These are phyloP conservation scores for Raphanus sativus DNA, from an alignment of 345 rosid species.

Conservation along the genomic window DNA sequence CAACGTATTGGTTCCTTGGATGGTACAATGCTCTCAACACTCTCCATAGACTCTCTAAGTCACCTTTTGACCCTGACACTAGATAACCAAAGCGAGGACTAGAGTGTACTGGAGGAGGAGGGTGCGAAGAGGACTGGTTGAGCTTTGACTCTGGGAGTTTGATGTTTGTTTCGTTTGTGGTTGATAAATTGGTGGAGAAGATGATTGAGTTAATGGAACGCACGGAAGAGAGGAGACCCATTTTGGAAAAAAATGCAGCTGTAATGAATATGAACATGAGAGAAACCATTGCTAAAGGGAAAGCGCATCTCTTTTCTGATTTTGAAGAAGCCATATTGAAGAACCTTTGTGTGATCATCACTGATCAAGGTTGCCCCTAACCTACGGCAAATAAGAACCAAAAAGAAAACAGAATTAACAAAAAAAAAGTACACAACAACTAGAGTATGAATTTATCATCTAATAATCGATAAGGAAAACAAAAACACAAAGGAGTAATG, in stretches of 20 bases:
- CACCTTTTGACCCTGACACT: slow-evolving; percentile 96
- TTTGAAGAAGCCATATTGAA: slow-evolving; percentile 52
- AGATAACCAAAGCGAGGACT: slow-evolving; percentile 84
- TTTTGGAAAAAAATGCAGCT: slow-evolving; percentile 80
- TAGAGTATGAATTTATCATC: too few relatives aligned
- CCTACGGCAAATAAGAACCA: slow-evolving; percentile 7
- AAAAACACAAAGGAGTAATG: not conserved
- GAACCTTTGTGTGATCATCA: slow-evolving; percentile 25
- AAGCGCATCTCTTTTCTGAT: slow-evolving; percentile 90
- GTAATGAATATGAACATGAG: slow-evolving; percentile 66
- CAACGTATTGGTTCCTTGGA: slow-evolving; percentile 80
- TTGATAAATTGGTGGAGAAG: slow-evolving; percentile 48
- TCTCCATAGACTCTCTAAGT: slow-evolving; percentile 89
- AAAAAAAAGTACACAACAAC: too few relatives aligned
- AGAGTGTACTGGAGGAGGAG: slow-evolving; percentile 43
- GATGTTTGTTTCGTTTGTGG: slow-evolving; percentile 34
- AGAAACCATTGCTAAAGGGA: slow-evolving; percentile 77
- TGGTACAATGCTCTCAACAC: slow-evolving; percentile 84
- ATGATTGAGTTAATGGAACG: slow-evolving; percentile 66
- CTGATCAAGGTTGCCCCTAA: slow-evolving; percentile 15
- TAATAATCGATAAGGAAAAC: not conserved
- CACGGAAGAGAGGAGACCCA: slow-evolving; percentile 78
- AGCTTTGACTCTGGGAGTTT: slow-evolving; percentile 58
- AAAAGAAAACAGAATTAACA: not conserved
- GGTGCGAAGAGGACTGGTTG: slow-evolving; percentile 15